These are phyloP conservation scores for Penicillium rolfsii DNA, from an alignment of 2,329 filamentous ascomycete genomes.

Conservation along the genomic window DNA sequence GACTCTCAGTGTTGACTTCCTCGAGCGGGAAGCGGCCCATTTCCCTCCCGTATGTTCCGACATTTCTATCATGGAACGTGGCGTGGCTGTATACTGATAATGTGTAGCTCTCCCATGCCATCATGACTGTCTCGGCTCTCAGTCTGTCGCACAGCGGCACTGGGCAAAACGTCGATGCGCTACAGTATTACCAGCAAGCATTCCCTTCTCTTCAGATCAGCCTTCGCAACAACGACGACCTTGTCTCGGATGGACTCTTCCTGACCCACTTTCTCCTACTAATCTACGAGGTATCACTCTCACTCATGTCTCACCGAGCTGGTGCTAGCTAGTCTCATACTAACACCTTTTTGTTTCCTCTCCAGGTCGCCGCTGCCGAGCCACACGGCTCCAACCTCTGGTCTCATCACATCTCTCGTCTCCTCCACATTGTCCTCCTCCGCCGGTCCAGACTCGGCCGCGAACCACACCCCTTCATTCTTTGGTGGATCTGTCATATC, in stretches of 20 bases:
- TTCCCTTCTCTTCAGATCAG: constrained; percentile 53
- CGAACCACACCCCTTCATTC: constrained; percentile 55
- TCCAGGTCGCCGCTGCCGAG: constrained; percentile 52
- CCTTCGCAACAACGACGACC: constrained; percentile 52
- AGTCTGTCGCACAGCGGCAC: constrained; percentile 54
- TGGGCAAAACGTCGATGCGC: constrained; percentile 52
- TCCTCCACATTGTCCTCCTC: constrained; percentile 55
- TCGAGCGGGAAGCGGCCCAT: constrained; percentile 52
- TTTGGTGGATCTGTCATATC: constrained; percentile 59
- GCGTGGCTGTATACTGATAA: constrained; percentile 5
- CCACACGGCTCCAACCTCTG: constrained; percentile 55
- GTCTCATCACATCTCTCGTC: constrained; percentile 58
- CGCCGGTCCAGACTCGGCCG: constrained; percentile 50
- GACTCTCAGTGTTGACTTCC: constrained; percentile 45
- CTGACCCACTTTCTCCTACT: constrained; percentile 61
- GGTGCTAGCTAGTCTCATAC: background rate
- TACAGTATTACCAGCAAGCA: constrained; percentile 60
- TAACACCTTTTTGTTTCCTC: background rate
- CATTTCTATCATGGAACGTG: constrained; percentile 6
- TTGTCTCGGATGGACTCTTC: constrained; percentile 61
- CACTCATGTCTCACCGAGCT: constrained; percentile 6
- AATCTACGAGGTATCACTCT: constrained; percentile 56
- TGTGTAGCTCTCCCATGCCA: constrained; percentile 58
- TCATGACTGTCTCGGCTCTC: constrained; percentile 61
- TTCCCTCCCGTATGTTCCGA: constrained; percentile 55